phyloP scores from a whole-genome alignment of 108 stramenopile species.

The Aurantiochytrium sp. region DNA sequence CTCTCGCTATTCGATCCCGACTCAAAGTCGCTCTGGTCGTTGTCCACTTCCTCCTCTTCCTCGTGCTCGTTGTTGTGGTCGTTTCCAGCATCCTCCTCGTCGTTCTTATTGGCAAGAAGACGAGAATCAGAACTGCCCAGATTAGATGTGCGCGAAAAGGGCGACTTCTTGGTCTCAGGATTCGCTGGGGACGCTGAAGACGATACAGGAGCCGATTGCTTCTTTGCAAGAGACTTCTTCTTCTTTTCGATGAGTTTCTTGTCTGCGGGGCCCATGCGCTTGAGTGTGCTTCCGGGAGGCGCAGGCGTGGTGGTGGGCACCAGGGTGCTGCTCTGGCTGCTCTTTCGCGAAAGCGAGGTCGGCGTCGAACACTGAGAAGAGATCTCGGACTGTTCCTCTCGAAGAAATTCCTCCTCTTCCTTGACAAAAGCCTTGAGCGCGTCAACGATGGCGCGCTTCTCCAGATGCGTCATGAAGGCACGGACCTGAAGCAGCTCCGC shows the following conservation, averaged over 20 bases:
- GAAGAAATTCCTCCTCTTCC: not conserved
- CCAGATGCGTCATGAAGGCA: not conserved
- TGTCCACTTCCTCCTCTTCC: no score
- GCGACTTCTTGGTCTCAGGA: no score
- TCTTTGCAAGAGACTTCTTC: not conserved
- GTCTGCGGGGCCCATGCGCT: not conserved
- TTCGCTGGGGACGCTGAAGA: no score
- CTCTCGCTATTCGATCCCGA: no score
- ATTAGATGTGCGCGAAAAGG: no score
- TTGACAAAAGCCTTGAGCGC: not conserved
- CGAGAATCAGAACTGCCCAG: no score
- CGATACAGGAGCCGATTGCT: no score
- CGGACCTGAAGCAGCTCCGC: not conserved
- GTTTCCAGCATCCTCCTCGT: no score
- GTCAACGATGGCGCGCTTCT: not conserved
- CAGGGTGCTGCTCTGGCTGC: not conserved
- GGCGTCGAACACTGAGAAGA: not conserved
- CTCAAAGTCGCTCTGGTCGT: no score
- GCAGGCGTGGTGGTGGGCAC: not conserved
- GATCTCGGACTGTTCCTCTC: not conserved
- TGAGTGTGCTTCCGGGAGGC: not conserved
- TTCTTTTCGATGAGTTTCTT: not conserved
- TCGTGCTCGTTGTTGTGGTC: no score
- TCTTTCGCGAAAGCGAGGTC: not conserved
- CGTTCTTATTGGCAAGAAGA: no score